Percentiles rank a stretch among this genome's conserved stretches.
Conservation (phyloP, 2,329 filamentous ascomycete genomes). For the Fusarium brevicatenulatum region DNA sequence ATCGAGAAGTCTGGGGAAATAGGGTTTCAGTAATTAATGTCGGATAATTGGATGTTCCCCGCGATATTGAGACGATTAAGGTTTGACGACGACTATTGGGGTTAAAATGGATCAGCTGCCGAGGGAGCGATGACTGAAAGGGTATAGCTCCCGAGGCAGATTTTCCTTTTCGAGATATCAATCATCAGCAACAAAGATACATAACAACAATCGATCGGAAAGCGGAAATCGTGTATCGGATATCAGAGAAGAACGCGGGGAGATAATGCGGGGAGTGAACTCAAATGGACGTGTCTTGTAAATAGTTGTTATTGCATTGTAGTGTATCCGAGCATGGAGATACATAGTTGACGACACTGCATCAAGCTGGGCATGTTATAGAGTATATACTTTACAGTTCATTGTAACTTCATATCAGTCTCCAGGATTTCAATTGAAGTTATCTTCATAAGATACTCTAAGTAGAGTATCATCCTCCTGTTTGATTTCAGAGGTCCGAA, state of each 20-base stretch:
- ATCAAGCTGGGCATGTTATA: too few species aligned
- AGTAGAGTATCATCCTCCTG: too few species aligned
- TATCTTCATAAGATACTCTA: too few species aligned
- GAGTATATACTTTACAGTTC: too few species aligned
- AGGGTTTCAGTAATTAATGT: background rate
- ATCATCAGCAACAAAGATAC: background rate
- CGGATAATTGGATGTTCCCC: background rate
- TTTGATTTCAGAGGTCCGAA: too few species aligned
- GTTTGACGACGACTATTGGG: background rate
- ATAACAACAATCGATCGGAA: too few species aligned
- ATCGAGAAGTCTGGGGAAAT: background rate
- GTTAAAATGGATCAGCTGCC: background rate
- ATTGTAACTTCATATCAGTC: too few species aligned
- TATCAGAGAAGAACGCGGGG: background rate
- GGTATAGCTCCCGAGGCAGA: background rate
- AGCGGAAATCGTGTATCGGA: background rate
- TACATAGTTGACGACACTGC: background rate
- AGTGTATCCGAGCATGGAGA: too few species aligned
- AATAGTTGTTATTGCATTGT: too few species aligned
- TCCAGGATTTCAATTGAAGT: too few species aligned
- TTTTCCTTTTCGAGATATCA: background rate
- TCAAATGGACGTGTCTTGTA: background rate
- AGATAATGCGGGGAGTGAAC: background rate
- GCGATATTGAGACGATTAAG: background rate
- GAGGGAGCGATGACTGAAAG: background rate